These are phyloP conservation scores for Moesziomyces sp. DNA, from an alignment of 1,284 basidiomycete genomes.

Conservation along the genomic window DNA sequence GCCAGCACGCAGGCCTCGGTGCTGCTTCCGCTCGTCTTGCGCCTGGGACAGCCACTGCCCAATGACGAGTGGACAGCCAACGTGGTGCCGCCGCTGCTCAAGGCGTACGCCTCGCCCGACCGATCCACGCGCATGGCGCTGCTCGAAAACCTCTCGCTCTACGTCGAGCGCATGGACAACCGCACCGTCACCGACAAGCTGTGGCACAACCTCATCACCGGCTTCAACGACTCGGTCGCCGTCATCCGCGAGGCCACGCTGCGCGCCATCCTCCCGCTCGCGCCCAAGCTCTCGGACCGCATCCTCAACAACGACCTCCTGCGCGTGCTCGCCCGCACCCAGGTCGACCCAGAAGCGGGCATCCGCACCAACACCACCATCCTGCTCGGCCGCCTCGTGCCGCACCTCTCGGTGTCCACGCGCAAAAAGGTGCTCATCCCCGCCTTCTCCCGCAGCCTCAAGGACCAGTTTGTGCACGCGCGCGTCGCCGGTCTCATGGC, in stretches of 20 bases:
- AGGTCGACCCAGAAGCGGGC: conserved; percentile 89
- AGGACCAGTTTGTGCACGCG: conserved; percentile 91
- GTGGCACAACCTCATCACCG: conserved; percentile 94
- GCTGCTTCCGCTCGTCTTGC: conserved; percentile 61
- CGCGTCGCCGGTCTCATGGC: conserved; percentile 95
- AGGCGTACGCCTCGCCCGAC: conserved; percentile 71
- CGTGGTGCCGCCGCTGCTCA: conserved; percentile 54
- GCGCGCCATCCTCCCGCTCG: conserved; percentile 83
- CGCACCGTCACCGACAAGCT: conserved; percentile 86
- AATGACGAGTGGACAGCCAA: conserved; percentile 51
- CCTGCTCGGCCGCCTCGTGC: conserved; percentile 88
- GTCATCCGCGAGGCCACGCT: conserved; percentile 94
- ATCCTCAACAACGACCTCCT: conserved; percentile 97
- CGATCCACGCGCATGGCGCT: conserved; percentile 92
- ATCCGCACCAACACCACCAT: conserved; percentile 99
- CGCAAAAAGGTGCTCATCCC: conserved; percentile 95
- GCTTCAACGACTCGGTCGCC: conserved; percentile 92
- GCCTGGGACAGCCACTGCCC: conserved; percentile 50
- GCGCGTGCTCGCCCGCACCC: conserved; percentile 89
- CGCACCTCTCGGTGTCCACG: conserved; percentile 84
- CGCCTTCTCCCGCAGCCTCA: conserved; percentile 88
- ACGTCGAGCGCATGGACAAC: conserved; percentile 86
- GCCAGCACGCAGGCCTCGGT: conserved; percentile 44
- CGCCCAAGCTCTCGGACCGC: conserved; percentile 83
- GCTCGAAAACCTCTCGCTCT: conserved; percentile 84